Conservation (phyloP, 768 basidiomycete genomes). For the Suillus weaverae region DNA sequence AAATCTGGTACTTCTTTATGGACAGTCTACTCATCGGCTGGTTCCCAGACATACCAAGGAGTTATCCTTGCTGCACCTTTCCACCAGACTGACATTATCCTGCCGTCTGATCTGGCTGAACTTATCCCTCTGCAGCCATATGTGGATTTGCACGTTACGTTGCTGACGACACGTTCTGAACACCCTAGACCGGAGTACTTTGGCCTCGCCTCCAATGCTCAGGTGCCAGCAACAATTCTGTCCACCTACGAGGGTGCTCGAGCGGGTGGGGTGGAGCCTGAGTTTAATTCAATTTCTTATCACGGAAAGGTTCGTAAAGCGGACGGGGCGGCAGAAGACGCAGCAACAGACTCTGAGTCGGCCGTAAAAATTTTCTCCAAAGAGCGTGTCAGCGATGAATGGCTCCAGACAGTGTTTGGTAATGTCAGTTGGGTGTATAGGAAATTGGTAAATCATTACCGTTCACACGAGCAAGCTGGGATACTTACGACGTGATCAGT, state of each 20-base stretch:
- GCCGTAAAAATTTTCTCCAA: constrained; percentile 88
- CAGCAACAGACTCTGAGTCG: constrained; percentile 47
- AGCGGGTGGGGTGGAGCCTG: constrained; percentile 58
- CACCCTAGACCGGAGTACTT: constrained; percentile 69
- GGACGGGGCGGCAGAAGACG: constrained; percentile 23
- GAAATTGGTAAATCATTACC: constrained; percentile 57
- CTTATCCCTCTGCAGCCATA: constrained; percentile 73
- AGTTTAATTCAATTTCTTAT: constrained; percentile 88
- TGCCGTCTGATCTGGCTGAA: constrained; percentile 48
- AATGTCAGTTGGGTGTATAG: constrained; percentile 79
- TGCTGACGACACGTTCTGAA: constrained; percentile 75
- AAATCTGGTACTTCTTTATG: constrained; percentile 48
- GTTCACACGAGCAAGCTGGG: constrained; percentile 2
- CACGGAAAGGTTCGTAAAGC: constrained; percentile 51
- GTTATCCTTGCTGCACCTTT: constrained; percentile 89
- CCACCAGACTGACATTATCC: constrained; percentile 60
- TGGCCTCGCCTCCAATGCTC: constrained; percentile 43
- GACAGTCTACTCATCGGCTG: constrained; percentile 50
- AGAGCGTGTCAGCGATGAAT: constrained; percentile 60
- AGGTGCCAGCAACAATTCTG: constrained; percentile 64
- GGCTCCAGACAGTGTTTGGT: constrained; percentile 68
- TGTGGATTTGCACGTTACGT: constrained; percentile 84
- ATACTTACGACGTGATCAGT: constrained; percentile 41
- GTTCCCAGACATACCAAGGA: constrained; percentile 58
- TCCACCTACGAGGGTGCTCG: constrained; percentile 68